A percentile compares a stretch with the other conserved stretches of the same genome.
Conservation (phyloP, 1,284 basidiomycete species). For the Ceratobasidium sp. region DNA sequence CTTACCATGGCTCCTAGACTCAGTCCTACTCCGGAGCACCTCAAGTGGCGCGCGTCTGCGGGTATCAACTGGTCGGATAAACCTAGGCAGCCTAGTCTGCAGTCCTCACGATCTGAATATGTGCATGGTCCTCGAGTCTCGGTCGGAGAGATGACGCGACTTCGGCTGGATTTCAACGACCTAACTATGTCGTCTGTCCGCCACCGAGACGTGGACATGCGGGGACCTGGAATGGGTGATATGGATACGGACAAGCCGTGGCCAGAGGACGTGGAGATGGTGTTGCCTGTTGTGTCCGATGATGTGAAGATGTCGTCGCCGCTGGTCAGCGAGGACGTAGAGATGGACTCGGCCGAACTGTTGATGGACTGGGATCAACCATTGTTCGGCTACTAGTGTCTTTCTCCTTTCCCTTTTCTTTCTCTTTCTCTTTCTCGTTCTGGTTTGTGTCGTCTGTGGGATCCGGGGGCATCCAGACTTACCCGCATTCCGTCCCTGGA, state of each 20-base stretch:
- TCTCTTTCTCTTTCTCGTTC: no score
- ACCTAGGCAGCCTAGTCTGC: not conserved
- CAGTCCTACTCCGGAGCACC: no score
- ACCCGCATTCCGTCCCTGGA: no score
- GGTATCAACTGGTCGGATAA: no score
- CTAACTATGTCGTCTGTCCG: not conserved
- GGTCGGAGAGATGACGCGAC: not conserved
- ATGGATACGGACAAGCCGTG: not conserved
- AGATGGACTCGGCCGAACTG: not conserved
- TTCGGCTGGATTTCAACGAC: not conserved
- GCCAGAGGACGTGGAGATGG: not conserved
- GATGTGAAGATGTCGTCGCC: not conserved
- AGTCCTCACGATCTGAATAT: not conserved
- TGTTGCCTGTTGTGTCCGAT: no score
- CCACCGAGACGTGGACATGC: slow-evolving; percentile 3
- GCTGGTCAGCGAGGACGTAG: not conserved
- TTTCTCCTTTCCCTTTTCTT: no score
- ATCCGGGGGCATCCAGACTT: not conserved
- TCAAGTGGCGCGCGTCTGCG: no score
- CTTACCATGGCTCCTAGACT: no score
- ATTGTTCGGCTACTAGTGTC: no score
- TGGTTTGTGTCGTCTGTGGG: no score
- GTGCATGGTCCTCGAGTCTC: slow-evolving; percentile 8
- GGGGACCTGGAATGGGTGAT: not conserved
- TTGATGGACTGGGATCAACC: no score